Percentiles rank a stretch among this genome's conserved stretches.
Evolutionary conservation across 192 early-diverging fungal genomes (phyloP).

Genomic region (Podila minutissima): DNA sequence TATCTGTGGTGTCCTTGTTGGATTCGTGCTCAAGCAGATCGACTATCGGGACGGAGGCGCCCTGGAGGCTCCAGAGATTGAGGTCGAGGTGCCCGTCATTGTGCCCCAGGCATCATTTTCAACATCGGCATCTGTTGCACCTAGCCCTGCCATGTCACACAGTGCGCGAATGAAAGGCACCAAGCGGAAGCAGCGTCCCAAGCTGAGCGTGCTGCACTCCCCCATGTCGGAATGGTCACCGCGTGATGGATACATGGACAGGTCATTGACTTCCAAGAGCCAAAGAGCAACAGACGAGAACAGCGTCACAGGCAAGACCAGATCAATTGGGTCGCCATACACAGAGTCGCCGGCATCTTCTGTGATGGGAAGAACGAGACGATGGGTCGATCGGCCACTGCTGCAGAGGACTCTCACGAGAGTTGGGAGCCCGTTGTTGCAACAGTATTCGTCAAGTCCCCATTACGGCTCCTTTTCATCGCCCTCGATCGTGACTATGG

Average conservation of each 20-base stretch:
- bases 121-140: background rate
- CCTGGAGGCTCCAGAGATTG: slow-evolving; percentile 36
- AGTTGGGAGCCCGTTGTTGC: slow-evolving; percentile 18
- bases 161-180: background rate
- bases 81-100: slow-evolving; percentile 42
- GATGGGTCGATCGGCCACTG: slow-evolving; percentile 11
- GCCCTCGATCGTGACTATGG: slow-evolving; percentile 1
- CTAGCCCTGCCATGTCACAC: slow-evolving; percentile 12
- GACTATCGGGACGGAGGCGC: slow-evolving; percentile 30
- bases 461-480: slow-evolving; percentile 21
- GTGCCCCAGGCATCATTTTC: slow-evolving; percentile 13
- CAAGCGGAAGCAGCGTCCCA: slow-evolving; percentile 1
- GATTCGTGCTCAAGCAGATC: slow-evolving; percentile 22
- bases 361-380: background rate
- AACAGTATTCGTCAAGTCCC: slow-evolving; percentile 15
- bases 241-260: too few species aligned
- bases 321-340: background rate
- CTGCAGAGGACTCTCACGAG: slow-evolving; percentile 3
- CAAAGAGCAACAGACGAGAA: background rate
- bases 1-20: slow-evolving; percentile 28
- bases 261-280: too few species aligned
- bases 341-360: background rate
- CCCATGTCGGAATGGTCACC: too few species aligned
- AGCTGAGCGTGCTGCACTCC: background rate
- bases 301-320: background rate